Base-by-base conservation (phyloP, 768 basidiomycete species). In the Vishniacozyma victoriae region DNA sequence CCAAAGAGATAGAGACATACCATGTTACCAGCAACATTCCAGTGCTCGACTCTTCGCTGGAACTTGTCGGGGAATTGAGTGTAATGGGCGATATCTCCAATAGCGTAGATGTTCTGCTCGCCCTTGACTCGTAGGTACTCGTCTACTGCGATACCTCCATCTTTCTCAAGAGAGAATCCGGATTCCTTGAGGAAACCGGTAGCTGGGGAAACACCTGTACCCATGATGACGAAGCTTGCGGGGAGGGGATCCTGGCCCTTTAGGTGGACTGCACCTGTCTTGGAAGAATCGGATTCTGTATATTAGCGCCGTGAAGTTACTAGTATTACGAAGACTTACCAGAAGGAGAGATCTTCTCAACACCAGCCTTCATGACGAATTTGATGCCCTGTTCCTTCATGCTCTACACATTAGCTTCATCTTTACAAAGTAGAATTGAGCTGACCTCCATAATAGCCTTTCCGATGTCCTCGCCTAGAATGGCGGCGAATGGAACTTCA, bases 11-110 rank as follows among this genome's bases (percentile, higher is more conserved):
- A 5, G 4, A 16, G 11, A 57, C 62, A 40, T 19, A 62, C 62
- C 49, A 85, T 84, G 69, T 92, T 91, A 39, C 82, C 82, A 14
- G 89, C 88, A 48, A 90, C 87, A 73, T 89, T 89, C 88, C 90
- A 93, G 71, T 93, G 90, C 71, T 93, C 89, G 48, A 92, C 82
- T 41, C 88, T 74, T 13, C 83, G 81, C 5, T 73, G 75, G 23
- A 73, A 69, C 3, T 73, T 69, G 48, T 85, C 81, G 9, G 86
- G 85, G 71, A 85, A 86, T 53, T 85, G 82, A 7, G 85, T 82
- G 70, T 86, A 87, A 33, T 80, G 76, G 0, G 87, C 87, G 60
- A 92, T 86, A 70, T 90, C 88, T 47, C 84, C 83, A 79, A 63
- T 46, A 22, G 70, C 70, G 35, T 61, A 69, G 46, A 69, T 42